Conservation (phyloP, 2,329 filamentous ascomycete genomes). For the Aspergillus intermedius region DNA sequence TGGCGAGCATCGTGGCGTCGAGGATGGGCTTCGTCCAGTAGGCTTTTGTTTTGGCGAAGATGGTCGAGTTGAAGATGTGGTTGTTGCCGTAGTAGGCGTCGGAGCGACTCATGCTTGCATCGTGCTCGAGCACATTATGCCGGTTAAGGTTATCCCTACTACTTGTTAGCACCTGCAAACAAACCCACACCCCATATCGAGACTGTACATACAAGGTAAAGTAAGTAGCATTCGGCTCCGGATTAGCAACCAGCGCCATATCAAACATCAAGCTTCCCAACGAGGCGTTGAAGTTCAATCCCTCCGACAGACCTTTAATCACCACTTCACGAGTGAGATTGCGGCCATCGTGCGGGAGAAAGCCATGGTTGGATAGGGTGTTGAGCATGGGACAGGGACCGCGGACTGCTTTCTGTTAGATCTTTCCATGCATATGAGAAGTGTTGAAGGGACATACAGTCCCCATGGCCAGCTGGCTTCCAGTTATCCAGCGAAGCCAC, state of each 20-base stretch:
- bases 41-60: constrained; percentile 37
- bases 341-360: constrained; percentile 42
- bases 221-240: constrained; percentile 13
- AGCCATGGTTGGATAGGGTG: constrained; percentile 47
- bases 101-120: constrained; percentile 31
- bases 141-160: constrained; percentile 15
- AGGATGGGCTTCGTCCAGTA: constrained; percentile 45
- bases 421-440: no score
- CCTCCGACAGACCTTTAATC: constrained; percentile 2
- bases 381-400: constrained; percentile 49
- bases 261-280: constrained; percentile 14
- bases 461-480: background rate
- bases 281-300: constrained; percentile 13
- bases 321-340: constrained; percentile 27
- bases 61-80: constrained; percentile 46
- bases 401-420: constrained; percentile 6
- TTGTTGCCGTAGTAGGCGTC: constrained; percentile 49
- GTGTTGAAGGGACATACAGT: background rate
- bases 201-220: constrained; percentile 10
- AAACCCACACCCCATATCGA: background rate
- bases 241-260: constrained; percentile 13
- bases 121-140: constrained; percentile 18
- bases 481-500: background rate
- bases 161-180: background rate
- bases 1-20: constrained; percentile 39